Base-by-base conservation (phyloP, 495 filamentous ascomycete species). In the Neurospora sp. region DNA sequence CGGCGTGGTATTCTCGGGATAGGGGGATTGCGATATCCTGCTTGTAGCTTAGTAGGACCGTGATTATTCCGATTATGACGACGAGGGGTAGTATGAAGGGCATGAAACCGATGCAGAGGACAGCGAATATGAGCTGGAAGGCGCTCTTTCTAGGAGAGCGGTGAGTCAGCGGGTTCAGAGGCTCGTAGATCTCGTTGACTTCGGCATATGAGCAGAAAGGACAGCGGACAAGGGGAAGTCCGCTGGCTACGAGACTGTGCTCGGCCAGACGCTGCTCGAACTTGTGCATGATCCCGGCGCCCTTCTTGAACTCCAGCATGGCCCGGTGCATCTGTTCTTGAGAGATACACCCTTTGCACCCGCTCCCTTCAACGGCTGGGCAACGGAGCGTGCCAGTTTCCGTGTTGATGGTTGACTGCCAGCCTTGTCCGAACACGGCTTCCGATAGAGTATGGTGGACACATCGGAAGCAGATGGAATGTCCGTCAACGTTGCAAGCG, bases 151-250 rank as follows among this genome's bases (percentile, higher is more conserved):
- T 66, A 9, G 14, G 27, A 35, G 54, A 66, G 6, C 8, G 27
- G 54, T 18, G 12, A 66, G 27, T 8, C 31, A 18, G 27, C 9
- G 54, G 27, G 66, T 81, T 82, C 20, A 83, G 81, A 16, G 89
- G 89, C 66, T 92, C 85, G 77, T 92, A 92, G 62, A 91, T 84
- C 42, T 96, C 92, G 79, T 97, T 93, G 16, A 91, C 87, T 82
- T 98, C 95, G 41, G 93, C 93, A 77, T 98, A 99, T 62, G 85
- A 82, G 85, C 96, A 99, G 77, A 95, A 97, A 0, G 94, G 94
- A 77, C 96, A 99, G 40, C 90, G 89, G 70, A 97, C 82, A 16
- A 98, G 87, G n/a, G 90, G 89, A 20, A 97, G 81, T 23, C 88
- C 84, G 39, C 91, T 91, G 70, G 91, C 89, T 39, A 91, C 77